Evolutionary conservation across 2,329 filamentous ascomycete genomes (phyloP).

Genomic region (Trichocomaceae sp.): DNA sequence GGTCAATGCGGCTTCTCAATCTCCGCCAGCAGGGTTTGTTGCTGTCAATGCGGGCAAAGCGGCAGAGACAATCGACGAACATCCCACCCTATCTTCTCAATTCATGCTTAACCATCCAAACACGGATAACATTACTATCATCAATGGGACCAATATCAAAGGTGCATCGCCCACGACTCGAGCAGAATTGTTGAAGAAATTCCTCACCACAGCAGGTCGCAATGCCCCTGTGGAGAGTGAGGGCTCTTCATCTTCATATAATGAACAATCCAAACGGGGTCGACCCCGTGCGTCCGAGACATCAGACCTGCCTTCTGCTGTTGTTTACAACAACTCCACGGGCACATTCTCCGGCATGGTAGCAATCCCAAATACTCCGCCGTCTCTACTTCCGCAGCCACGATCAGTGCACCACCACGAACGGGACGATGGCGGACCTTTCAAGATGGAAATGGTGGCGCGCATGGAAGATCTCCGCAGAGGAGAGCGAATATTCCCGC

Average conservation of each 20-base stretch:
- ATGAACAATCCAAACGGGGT: slow-evolving; percentile 24
- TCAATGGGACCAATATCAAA: slow-evolving; percentile 44
- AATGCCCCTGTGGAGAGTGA: slow-evolving; percentile 28
- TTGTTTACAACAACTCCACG: slow-evolving; percentile 25
- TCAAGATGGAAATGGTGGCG: slow-evolving; percentile 61
- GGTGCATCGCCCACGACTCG: slow-evolving; percentile 52
- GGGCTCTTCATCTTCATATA: slow-evolving; percentile 10
- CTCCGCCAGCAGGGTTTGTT: slow-evolving; percentile 49
- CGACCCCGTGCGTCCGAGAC: slow-evolving; percentile 30
- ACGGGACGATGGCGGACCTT: slow-evolving; percentile 53
- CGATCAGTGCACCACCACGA: slow-evolving; percentile 42
- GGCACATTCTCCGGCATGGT: slow-evolving; percentile 42
- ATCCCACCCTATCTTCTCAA: slow-evolving; percentile 25
- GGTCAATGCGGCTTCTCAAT: slow-evolving; percentile 30
- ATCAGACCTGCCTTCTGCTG: slow-evolving; percentile 21
- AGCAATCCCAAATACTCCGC: slow-evolving; percentile 50
- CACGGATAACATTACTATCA: slow-evolving; percentile 43
- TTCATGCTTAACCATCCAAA: slow-evolving; percentile 38
- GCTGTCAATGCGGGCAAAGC: slow-evolving; percentile 47
- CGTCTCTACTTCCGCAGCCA: slow-evolving; percentile 45
- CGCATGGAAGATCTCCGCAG: slow-evolving; percentile 69
- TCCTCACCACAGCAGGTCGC: slow-evolving; percentile 50
- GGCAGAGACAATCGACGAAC: slow-evolving; percentile 31
- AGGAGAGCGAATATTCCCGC: slow-evolving; percentile 69
- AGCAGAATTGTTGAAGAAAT: slow-evolving; percentile 57